A percentile compares a stretch with the other conserved stretches of the same genome.
These are phyloP conservation scores for Solanum commersonii DNA, from an alignment of 257 asterid genomes.

Conservation along the genomic window DNA sequence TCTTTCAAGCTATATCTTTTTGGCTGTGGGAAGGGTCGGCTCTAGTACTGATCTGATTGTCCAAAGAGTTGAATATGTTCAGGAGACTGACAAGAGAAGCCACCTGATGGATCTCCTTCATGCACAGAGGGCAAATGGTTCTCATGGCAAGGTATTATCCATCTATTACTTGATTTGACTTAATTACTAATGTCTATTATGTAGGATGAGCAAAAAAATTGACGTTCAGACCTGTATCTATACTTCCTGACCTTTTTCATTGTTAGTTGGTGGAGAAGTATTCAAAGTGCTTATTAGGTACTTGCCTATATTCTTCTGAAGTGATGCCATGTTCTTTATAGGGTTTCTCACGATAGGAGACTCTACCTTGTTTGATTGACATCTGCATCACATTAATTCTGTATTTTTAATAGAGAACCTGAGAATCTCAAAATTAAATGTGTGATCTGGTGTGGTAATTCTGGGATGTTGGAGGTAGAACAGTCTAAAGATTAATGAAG, in stretches of 20 bases:
- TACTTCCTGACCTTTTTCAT: neutral
- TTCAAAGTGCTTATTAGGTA: neutral
- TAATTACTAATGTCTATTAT: neutral
- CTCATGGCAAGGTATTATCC: constrained; percentile 59
- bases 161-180: neutral
- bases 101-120: constrained; percentile 97
- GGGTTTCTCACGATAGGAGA: neutral
- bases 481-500: neutral
- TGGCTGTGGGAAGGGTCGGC: constrained; percentile 99
- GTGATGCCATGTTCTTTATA: neutral
- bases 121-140: constrained; percentile 75
- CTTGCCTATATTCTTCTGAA: neutral
- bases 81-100: constrained; percentile 90
- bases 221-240: neutral
- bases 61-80: constrained; percentile 93
- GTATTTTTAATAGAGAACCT: neutral
- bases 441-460: neutral
- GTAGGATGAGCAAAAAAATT: neutral
- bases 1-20: constrained; percentile 59
- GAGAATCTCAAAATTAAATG: neutral
- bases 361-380: neutral
- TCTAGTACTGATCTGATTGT: constrained; percentile 94
- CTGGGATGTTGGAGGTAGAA: neutral
- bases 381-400: neutral
- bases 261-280: neutral